Evolutionary conservation across 2,329 filamentous ascomycete species (phyloP).

Genomic region (Corinectria fuckeliana): DNA sequence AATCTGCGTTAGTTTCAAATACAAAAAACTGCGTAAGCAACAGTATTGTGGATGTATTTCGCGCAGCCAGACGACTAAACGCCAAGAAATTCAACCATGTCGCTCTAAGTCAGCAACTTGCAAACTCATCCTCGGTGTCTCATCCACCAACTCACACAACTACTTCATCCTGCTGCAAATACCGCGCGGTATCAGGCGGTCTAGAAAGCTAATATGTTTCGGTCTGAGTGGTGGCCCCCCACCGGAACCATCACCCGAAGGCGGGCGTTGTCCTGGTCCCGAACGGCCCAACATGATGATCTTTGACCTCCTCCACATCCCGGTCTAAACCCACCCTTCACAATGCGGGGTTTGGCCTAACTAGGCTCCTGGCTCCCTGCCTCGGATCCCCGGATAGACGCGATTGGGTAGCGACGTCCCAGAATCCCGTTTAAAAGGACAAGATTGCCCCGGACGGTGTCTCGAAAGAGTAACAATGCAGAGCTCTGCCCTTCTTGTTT

Average conservation of each 20-base stretch:
- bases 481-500: not conserved
- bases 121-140: not conserved
- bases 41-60: not conserved
- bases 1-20: not conserved
- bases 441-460: not conserved
- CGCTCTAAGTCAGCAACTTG: not conserved
- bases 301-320: conserved; percentile 27
- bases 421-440: conserved; percentile 25
- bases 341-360: conserved; percentile 25
- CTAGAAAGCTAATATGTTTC: not conserved
- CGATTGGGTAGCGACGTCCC: not conserved
- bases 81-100: not conserved
- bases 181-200: not conserved
- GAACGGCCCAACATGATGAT: conserved; percentile 16
- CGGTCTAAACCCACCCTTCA: conserved; percentile 16
- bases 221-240: not conserved
- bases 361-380: too few species aligned
- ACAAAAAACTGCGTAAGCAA: not conserved
- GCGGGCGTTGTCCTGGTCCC: not conserved
- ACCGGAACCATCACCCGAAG: conserved; percentile 3
- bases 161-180: not conserved
- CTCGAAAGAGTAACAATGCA: not conserved
- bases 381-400: conserved; percentile 1
- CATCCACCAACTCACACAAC: not conserved
- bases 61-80: not conserved